Base-by-base conservation (phyloP, 805 yeast genomes). In the Kodamaea restingae region DNA sequence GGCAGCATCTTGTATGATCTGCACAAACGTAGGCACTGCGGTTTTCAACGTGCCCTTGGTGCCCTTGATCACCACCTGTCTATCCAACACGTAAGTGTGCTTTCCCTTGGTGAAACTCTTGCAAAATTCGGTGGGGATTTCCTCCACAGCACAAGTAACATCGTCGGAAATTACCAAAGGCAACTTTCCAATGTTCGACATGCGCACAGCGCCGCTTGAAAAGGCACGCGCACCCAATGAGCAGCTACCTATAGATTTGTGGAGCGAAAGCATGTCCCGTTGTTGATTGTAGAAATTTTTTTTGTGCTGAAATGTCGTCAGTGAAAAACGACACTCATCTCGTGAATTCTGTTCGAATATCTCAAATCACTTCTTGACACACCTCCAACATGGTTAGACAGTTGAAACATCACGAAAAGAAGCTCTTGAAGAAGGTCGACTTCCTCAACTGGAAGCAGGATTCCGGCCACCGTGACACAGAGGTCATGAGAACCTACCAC, bases 401-500 rank as follows among this genome's bases (percentile, higher is more conserved):
- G 52, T 76, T 93, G 44, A 93, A 93, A 62, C 88, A 85, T 67
- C 98, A 93, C 64, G 98, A 93, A 76, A 84, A 86, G 73, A 90
- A 88, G 65, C 78, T 93, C 54, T 76, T 93, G 54, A 88, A 85
- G 70, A 93, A 93, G 63, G 98, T 93, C 38, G 97, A 93, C 58
- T 88, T 93, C 67, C 84, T 88, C 37, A 95, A 93, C 61, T 93
- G 98, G 97, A 93, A 93, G 61, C 95, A 88, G 54, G 98, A 93
- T 60, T 81, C 84, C 40, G 88, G 91, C 21, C 98, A 93, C 61
- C 72, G 98, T 50, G 98, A 91, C 52, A 81, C 95, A n/a, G 91
- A 86, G 61, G 95, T 93, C 24, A 93, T 93, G 95, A 76, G 95
- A 51, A 83, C 86, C 39, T 93, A 90, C 62, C 96, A 91, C 59